Percentiles rank a stretch among this genome's conserved stretches.
These are phyloP conservation scores for Cyberlindnera suaveolens DNA, from an alignment of 805 yeast genomes.

Conservation along the genomic window DNA sequence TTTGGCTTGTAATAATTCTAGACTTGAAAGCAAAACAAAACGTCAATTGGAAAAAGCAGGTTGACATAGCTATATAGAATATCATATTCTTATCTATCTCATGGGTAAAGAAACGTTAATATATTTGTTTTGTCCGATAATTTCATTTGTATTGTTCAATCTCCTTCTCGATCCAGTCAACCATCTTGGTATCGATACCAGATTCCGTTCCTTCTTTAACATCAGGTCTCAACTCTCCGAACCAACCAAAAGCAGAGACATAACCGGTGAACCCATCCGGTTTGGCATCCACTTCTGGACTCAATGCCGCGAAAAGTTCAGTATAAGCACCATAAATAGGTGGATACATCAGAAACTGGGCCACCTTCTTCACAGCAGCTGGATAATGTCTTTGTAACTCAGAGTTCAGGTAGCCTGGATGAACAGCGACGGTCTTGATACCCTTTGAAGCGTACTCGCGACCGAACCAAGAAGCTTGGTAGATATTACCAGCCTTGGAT, in stretches of 20 bases:
- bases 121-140: too few species aligned
- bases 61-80: too few species aligned
- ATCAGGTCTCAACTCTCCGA: conserved; percentile 32
- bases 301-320: conserved; percentile 36
- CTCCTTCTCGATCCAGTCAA: conserved; percentile 30
- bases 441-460: conserved; percentile 22
- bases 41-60: too few species aligned
- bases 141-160: conserved; percentile 8
- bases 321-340: conserved; percentile 36
- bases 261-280: conserved; percentile 28
- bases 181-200: conserved; percentile 27
- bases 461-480: conserved; percentile 32
- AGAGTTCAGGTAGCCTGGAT: conserved; percentile 36
- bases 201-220: conserved; percentile 26
- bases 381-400: conserved; percentile 27
- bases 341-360: conserved; percentile 1
- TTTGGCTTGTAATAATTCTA: conserved; percentile 22
- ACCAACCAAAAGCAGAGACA: conserved; percentile 37
- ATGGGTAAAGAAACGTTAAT: too few species aligned
- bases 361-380: neutral
- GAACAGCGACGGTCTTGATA: conserved; percentile 29
- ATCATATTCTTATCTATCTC: too few species aligned
- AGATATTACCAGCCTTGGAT: conserved; percentile 36
- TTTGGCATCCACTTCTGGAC: conserved; percentile 29
- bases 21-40: too few species aligned